These are phyloP conservation scores for Bidens hawaiensis DNA, from an alignment of 140 eudicot species.

Conservation along the genomic window DNA sequence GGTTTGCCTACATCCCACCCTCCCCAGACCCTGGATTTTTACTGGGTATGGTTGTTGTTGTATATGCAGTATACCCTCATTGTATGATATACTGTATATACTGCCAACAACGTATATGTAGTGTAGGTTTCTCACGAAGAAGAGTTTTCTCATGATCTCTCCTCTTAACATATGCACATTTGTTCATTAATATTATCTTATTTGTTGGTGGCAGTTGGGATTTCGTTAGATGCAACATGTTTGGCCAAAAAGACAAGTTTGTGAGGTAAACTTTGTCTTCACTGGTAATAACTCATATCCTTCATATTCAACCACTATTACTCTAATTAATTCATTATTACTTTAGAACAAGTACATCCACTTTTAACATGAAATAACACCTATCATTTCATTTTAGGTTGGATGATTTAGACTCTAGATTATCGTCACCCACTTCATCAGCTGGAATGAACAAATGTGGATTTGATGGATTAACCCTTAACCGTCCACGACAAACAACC, in stretches of 20 bases:
- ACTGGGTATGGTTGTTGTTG: no score
- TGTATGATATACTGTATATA: no score
- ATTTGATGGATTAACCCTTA: slow-evolving; percentile 42
- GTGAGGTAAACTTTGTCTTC: slow-evolving; percentile 33
- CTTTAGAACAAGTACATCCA: not conserved
- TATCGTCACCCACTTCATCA: slow-evolving; percentile 40
- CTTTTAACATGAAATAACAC: not conserved
- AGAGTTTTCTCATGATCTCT: no score
- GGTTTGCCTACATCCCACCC: no score
- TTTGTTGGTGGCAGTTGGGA: slow-evolving; percentile 25
- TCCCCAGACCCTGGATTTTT: no score
- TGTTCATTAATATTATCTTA: slow-evolving; percentile 16
- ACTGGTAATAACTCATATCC: not conserved
- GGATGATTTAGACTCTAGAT: slow-evolving; percentile 36
- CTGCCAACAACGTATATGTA: no score
- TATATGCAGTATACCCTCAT: no score
- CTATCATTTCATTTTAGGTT: slow-evolving; percentile 18
- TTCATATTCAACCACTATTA: not conserved
- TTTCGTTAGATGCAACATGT: slow-evolving; percentile 36
- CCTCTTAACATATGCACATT: no score
- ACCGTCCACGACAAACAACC: slow-evolving; percentile 32
- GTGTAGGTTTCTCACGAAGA: no score
- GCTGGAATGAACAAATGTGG: slow-evolving; percentile 42
- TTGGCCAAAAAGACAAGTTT: slow-evolving; percentile 57
- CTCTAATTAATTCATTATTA: slow-evolving; percentile 1